These are phyloP conservation scores for Phytophthora macrochlamydospora DNA, from an alignment of 352 stramenopile species.

Conservation along the genomic window DNA sequence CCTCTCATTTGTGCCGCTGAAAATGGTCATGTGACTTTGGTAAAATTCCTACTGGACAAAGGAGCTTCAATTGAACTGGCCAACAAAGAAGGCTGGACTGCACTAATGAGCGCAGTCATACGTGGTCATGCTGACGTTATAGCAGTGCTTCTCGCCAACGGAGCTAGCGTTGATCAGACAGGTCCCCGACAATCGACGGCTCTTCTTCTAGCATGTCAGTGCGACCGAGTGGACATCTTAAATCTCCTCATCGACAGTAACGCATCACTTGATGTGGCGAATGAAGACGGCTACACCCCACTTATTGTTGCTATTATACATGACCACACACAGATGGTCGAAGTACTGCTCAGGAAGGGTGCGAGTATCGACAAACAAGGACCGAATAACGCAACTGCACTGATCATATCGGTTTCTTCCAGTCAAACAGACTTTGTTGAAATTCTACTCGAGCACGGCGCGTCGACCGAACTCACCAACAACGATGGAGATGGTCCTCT, in stretches of 20 bases:
- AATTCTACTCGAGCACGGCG: too few relatives aligned
- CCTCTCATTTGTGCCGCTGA: background rate
- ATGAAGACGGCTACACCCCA: background rate
- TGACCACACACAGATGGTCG: too few relatives aligned
- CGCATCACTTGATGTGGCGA: conserved; percentile 7
- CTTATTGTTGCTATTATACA: background rate
- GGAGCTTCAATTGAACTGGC: conserved; percentile 5
- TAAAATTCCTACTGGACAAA: conserved; percentile 8
- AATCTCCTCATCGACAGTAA: background rate
- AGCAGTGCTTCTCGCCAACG: background rate
- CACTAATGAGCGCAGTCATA: conserved; percentile 2
- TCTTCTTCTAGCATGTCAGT: background rate
- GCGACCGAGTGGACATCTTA: conserved; percentile 1
- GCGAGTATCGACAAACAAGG: too few relatives aligned
- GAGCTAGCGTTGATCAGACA: background rate
- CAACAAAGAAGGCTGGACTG: conserved; percentile 8
- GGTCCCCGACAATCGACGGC: background rate
- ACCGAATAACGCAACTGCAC: too few relatives aligned
- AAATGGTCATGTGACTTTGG: background rate
- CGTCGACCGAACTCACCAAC: too few relatives aligned
- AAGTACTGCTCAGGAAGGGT: too few relatives aligned
- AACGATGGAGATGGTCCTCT: too few relatives aligned
- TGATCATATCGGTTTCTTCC: too few relatives aligned
- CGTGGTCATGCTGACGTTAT: background rate
- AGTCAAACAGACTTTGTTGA: too few relatives aligned